Evolutionary conservation across 768 basidiomycete species (phyloP).

Genomic region (Sarcomyxa edulis): DNA sequence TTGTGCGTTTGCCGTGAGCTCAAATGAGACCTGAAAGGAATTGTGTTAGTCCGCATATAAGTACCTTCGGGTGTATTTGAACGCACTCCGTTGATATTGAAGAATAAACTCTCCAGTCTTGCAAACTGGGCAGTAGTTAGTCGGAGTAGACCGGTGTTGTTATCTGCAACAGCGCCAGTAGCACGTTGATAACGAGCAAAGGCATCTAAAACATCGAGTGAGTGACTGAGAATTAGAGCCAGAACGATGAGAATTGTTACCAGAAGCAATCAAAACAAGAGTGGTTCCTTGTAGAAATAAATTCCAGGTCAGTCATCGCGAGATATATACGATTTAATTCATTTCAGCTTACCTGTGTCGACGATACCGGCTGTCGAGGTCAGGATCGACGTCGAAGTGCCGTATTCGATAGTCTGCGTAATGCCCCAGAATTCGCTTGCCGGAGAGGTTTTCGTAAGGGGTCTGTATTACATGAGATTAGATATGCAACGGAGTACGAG

Average conservation of each 20-base stretch:
- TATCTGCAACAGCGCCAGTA: slow-evolving; percentile 39
- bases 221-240: neutral
- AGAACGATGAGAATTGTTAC: neutral
- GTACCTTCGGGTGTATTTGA: no score
- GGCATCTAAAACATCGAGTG: slow-evolving; percentile 21
- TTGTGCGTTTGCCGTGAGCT: slow-evolving; percentile 35
- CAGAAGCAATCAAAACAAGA: slow-evolving; percentile 28
- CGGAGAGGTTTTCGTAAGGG: slow-evolving; percentile 19
- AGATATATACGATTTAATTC: no score
- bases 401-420: slow-evolving; percentile 33
- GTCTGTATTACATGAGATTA: no score
- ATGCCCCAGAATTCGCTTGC: slow-evolving; percentile 37
- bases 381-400: slow-evolving; percentile 25
- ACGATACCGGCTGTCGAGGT: slow-evolving; percentile 30
- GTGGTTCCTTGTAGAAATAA: no score
- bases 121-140: slow-evolving; percentile 47
- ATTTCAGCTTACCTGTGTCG: no score
- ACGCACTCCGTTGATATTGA: slow-evolving; percentile 45
- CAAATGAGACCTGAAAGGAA: slow-evolving; percentile 23
- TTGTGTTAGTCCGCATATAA: neutral
- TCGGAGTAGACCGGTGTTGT: slow-evolving; percentile 41
- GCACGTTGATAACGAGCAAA: slow-evolving; percentile 35
- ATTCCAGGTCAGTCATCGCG: no score
- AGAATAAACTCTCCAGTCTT: slow-evolving; percentile 50
- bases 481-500: no score